phyloP scores from a whole-genome alignment of 148 eudicot species.

The Rhododendron kiyosumense region DNA sequence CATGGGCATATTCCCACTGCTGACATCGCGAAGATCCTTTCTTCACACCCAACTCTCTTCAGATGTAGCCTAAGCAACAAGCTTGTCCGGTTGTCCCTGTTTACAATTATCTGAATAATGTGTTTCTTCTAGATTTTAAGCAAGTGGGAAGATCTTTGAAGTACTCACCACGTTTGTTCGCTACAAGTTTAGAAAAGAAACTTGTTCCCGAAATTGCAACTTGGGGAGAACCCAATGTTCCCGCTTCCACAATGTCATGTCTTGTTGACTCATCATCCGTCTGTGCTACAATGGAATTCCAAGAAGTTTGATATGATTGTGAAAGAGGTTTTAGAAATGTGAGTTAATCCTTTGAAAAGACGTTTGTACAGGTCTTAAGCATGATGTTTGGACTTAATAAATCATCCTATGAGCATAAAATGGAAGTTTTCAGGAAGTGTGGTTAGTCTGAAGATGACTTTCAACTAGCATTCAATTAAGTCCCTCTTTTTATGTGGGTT shows the following conservation, averaged over 20 bases:
- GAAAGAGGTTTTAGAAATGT: not conserved
- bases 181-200: too few species aligned
- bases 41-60: too few species aligned
- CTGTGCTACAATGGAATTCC: not conserved
- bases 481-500: conserved; percentile 14
- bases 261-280: not conserved
- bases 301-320: not conserved
- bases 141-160: too few species aligned
- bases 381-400: not conserved
- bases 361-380: not conserved
- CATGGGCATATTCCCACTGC: too few species aligned
- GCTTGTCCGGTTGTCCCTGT: too few species aligned
- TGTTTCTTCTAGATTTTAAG: too few species aligned
- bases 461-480: conserved; percentile 16
- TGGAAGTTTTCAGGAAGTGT: conserved; percentile 15
- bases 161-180: too few species aligned
- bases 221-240: conserved; percentile 13
- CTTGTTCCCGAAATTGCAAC: not conserved
- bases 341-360: not conserved
- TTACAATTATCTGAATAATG: too few species aligned
- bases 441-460: conserved; percentile 32
- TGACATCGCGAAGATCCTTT: too few species aligned
- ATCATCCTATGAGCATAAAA: not conserved
- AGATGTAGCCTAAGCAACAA: too few species aligned
- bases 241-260: not conserved